A percentile compares a stretch with the other conserved stretches of the same genome.
Evolutionary conservation across 768 basidiomycete species (phyloP).

Genomic region (Leccinum subgranulosum): DNA sequence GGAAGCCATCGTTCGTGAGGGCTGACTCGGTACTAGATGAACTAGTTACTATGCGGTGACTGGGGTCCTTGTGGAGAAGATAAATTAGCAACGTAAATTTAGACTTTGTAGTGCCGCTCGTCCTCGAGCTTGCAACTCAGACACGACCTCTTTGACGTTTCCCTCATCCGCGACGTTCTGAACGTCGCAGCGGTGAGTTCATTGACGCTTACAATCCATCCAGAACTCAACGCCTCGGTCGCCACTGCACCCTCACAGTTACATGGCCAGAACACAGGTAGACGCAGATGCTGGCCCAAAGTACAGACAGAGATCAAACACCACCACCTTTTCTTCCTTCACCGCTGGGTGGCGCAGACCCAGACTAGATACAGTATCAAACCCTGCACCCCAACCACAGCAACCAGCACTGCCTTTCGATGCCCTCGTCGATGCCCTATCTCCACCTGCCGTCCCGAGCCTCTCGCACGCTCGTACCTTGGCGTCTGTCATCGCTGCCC

Average conservation of each 20-base stretch:
- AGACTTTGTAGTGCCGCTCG: constrained; percentile 4
- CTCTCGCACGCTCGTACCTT: constrained; percentile 59
- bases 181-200: constrained; percentile 7
- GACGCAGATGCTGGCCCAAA: constrained; percentile 32
- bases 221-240: constrained; percentile 3
- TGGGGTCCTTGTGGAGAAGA: constrained; percentile 15
- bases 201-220: not conserved
- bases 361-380: constrained; percentile 29
- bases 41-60: constrained; percentile 17
- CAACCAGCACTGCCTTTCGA: constrained; percentile 37
- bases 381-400: constrained; percentile 23
- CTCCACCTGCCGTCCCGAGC: constrained; percentile 62
- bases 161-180: constrained; percentile 9
- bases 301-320: constrained; percentile 41
- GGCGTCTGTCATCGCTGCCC: constrained; percentile 45
- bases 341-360: constrained; percentile 37
- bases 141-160: constrained; percentile 17
- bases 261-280: constrained; percentile 31
- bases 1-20: constrained; percentile 18
- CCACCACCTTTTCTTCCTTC: constrained; percentile 39
- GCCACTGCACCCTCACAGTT: constrained; percentile 11
- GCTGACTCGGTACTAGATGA: not conserved
- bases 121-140: not conserved
- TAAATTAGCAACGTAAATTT: constrained; percentile 22
- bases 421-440: constrained; percentile 41